A percentile compares a stretch with the other conserved stretches of the same genome.
These are phyloP conservation scores for Diaporthe caulivora DNA, from an alignment of 2,329 filamentous ascomycete genomes.

Conservation along the genomic window DNA sequence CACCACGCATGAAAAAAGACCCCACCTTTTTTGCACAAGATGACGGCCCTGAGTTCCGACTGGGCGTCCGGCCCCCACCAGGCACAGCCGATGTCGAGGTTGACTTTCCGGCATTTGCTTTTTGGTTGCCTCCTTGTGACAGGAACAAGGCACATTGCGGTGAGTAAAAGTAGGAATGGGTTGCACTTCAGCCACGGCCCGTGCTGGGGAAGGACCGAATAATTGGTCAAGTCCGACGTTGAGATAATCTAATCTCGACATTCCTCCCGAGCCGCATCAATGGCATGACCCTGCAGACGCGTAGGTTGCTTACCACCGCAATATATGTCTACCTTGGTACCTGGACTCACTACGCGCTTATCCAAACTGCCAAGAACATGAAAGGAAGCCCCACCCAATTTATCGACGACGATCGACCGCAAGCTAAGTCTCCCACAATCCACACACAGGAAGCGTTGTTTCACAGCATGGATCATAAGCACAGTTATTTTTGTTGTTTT, in stretches of 20 bases:
- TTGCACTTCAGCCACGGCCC: neutral
- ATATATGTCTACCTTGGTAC: neutral
- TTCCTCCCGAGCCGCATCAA: neutral
- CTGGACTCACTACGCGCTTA: neutral
- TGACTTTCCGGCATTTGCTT: neutral
- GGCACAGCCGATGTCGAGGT: neutral
- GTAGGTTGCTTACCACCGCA: neutral
- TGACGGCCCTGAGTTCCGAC: neutral
- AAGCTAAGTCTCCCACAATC: neutral
- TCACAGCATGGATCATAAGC: too few relatives aligned
- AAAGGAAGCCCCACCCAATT: slow-evolving; percentile 4
- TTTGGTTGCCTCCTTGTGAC: neutral
- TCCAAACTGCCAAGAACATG: too few relatives aligned
- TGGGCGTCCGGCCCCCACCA: neutral
- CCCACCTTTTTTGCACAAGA: neutral
- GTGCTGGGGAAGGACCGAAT: slow-evolving; percentile 1
- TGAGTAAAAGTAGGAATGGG: neutral
- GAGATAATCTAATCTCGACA: neutral
- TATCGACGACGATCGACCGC: neutral
- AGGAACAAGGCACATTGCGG: neutral
- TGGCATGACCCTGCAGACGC: slow-evolving; percentile 2
- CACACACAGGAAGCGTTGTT: neutral
- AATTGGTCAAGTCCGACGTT: neutral
- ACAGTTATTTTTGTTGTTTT: neutral
- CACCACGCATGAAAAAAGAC: slow-evolving; percentile 2